Conservation (phyloP, 192 early-diverging fungal species). For the Mortierella claussenii region DNA sequence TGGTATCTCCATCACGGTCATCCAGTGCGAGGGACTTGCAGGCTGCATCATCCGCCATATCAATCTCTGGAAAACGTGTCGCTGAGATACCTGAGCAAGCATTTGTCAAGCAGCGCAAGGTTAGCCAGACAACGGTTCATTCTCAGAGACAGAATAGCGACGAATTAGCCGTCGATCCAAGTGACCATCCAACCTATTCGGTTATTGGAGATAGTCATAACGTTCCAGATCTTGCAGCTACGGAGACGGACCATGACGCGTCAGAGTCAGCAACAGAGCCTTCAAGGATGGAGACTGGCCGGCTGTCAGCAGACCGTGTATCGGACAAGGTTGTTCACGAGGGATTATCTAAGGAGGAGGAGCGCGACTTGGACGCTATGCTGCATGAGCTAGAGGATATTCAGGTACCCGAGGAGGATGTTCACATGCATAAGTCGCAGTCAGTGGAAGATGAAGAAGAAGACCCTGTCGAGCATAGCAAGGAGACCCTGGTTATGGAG, state of each 20-base stretch:
- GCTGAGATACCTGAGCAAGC: conserved; percentile 36
- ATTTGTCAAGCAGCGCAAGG: conserved; percentile 38
- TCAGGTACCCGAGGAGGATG: conserved; percentile 4
- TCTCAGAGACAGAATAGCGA: conserved; percentile 7
- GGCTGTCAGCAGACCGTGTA: not conserved
- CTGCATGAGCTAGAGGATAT: conserved; percentile 22
- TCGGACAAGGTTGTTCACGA: not conserved
- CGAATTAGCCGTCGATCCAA: not conserved
- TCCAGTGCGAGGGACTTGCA: not conserved
- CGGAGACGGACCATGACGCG: not conserved
- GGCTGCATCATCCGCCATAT: not conserved
- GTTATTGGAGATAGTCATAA: too few relatives aligned
- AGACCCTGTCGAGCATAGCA: not conserved
- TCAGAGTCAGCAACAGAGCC: not conserved
- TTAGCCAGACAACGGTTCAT: conserved; percentile 26
- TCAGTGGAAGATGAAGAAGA: not conserved
- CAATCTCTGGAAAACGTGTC: conserved; percentile 29
- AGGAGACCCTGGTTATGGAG: conserved; percentile 23
- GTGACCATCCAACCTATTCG: not conserved
- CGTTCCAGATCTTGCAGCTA: not conserved
- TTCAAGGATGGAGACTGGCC: not conserved
- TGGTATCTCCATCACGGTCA: not conserved
- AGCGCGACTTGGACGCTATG: conserved; percentile 11
- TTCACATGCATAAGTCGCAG: not conserved
- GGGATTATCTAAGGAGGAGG: conserved; percentile 2